These are phyloP conservation scores for Botrytis sinoallii DNA, from an alignment of 2,329 filamentous ascomycete species.

Conservation along the genomic window DNA sequence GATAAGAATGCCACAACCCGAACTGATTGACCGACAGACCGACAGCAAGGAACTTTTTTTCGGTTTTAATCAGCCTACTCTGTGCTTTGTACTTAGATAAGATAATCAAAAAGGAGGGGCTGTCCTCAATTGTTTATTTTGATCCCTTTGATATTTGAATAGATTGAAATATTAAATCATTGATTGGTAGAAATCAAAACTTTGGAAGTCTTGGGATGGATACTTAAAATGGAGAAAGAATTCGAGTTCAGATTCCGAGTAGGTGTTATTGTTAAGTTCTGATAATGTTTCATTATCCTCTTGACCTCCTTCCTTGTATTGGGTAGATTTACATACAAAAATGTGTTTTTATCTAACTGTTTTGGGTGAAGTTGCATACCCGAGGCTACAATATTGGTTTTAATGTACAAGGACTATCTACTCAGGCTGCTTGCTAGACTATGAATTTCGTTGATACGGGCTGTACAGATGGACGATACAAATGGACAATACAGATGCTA, in stretches of 20 bases:
- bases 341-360: not conserved
- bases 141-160: not conserved
- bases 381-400: not conserved
- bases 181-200: not conserved
- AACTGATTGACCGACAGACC: not conserved
- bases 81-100: not conserved
- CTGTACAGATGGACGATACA: not conserved
- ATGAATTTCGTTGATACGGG: not conserved
- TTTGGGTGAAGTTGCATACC: slow-evolving; percentile 9
- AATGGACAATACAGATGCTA: not conserved
- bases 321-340: not conserved
- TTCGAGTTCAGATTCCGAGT: not conserved
- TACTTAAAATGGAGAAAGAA: not conserved
- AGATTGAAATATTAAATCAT: not conserved
- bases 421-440: not conserved
- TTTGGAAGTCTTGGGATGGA: not conserved
- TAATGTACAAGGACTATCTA: not conserved
- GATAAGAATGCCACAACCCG: slow-evolving; percentile 3
- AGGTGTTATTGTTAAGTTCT: not conserved
- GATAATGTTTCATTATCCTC: not conserved
- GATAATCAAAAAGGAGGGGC: not conserved
- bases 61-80: not conserved
- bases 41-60: not conserved
- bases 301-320: not conserved
- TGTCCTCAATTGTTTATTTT: not conserved